Evolutionary conservation across 2,329 filamentous ascomycete species (phyloP).

Genomic region (Claviceps maximensis): DNA sequence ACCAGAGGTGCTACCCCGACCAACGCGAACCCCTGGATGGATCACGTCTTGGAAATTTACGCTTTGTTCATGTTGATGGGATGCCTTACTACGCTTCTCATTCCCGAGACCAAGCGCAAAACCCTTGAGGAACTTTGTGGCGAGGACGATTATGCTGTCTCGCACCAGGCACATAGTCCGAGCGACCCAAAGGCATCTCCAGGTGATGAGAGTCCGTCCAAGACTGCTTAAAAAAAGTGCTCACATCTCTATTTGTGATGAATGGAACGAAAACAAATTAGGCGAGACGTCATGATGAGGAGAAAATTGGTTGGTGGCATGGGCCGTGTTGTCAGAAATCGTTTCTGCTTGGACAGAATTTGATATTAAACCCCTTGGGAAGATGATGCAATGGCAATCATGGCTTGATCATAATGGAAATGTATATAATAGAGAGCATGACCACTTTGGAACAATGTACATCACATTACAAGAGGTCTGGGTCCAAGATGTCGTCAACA

Average conservation of each 20-base stretch:
- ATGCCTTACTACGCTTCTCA: slow-evolving; percentile 53
- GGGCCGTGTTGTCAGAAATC: background rate
- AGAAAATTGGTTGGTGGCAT: background rate
- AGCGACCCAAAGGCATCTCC: background rate
- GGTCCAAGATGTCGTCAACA: too few species aligned
- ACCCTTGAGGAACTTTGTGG: slow-evolving; percentile 51
- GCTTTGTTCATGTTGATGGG: slow-evolving; percentile 68
- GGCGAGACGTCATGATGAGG: background rate
- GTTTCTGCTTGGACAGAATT: too few species aligned
- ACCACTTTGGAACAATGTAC: too few species aligned
- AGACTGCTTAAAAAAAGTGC: background rate
- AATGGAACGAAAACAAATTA: background rate
- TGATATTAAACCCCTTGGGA: too few species aligned
- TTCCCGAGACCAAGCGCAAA: slow-evolving; percentile 63
- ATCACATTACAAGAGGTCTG: too few species aligned
- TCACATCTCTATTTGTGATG: background rate
- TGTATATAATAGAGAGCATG: too few species aligned
- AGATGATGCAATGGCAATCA: too few species aligned
- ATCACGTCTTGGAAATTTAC: slow-evolving; percentile 64
- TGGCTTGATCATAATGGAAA: background rate
- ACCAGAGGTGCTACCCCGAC: slow-evolving; percentile 27
- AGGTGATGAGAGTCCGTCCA: slow-evolving; percentile 2
- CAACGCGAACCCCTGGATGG: slow-evolving; percentile 48
- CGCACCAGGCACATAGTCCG: background rate
- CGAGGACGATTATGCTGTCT: slow-evolving; percentile 20